Percentiles rank a stretch among this genome's conserved stretches.
phyloP scores from a whole-genome alignment of 805 yeast genomes.

The Tetrapisispora pingtungensis region DNA sequence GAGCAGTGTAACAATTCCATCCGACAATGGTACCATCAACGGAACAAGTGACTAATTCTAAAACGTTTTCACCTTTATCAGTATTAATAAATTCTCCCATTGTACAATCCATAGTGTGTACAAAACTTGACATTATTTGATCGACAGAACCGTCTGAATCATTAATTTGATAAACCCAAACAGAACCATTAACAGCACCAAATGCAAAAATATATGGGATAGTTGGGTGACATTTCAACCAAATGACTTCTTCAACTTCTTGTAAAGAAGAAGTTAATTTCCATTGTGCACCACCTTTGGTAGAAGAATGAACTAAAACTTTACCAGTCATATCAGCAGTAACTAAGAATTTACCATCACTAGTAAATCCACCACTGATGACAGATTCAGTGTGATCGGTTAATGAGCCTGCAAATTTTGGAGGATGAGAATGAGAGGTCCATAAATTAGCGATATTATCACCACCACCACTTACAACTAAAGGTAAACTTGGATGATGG shows the following conservation, averaged over 20 bases:
- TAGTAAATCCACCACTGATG: constrained; percentile 70
- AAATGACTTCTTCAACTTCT: constrained; percentile 83
- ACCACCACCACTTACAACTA: constrained; percentile 91
- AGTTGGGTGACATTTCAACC: constrained; percentile 73
- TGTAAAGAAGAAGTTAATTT: constrained; percentile 54
- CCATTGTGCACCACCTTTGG: constrained; percentile 81
- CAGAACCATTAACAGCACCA: constrained; percentile 88
- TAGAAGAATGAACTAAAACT: constrained; percentile 59
- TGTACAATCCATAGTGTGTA: constrained; percentile 73
- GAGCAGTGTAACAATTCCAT: constrained; percentile 82
- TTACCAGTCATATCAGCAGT: constrained; percentile 96
- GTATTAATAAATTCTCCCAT: constrained; percentile 64
- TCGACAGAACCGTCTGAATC: constrained; percentile 40
- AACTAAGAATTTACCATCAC: constrained; percentile 71
- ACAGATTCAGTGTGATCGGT: constrained; percentile 84
- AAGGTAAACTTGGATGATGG: constrained; percentile 73
- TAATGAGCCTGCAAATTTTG: constrained; percentile 66
- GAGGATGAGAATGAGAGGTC: constrained; percentile 85
- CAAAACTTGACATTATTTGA: constrained; percentile 67
- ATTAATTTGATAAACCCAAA: constrained; percentile 81
- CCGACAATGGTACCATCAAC: constrained; percentile 80
- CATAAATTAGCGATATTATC: constrained; percentile 83
- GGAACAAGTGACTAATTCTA: constrained; percentile 63
- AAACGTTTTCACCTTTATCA: constrained; percentile 43
- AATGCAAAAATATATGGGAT: constrained; percentile 71